phyloP scores from a whole-genome alignment of 2,329 filamentous ascomycete species.

The Ophiostoma populinum region DNA sequence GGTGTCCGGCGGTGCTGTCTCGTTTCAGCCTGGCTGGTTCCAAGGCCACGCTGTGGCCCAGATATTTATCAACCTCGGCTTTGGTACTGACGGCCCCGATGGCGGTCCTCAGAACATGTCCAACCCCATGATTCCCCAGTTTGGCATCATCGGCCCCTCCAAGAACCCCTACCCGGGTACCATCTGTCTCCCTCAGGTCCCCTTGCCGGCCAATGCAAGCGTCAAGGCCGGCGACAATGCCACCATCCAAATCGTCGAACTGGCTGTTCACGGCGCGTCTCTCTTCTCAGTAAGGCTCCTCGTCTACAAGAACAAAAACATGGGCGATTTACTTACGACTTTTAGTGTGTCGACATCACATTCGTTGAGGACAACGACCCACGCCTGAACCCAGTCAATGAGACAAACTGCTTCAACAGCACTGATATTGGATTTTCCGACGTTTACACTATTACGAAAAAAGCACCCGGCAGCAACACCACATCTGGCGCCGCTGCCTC shows the following conservation, averaged over 20 bases:
- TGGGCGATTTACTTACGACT: too few species aligned
- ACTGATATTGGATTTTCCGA: constrained; percentile 58
- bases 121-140: constrained; percentile 59
- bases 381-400: constrained; percentile 52
- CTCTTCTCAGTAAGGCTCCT: constrained; percentile 52
- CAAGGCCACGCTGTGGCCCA: constrained; percentile 67
- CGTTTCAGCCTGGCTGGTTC: constrained; percentile 93
- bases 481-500: constrained; percentile 16
- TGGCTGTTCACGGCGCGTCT: constrained; percentile 66
- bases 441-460: constrained; percentile 51
- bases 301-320: too few species aligned
- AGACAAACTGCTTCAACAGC: constrained; percentile 78
- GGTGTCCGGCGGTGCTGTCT: constrained; percentile 65
- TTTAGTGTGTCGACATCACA: constrained; percentile 94
- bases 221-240: constrained; percentile 73
- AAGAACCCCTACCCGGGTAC: constrained; percentile 77
- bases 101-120: constrained; percentile 71
- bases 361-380: constrained; percentile 63
- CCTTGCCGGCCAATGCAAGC: constrained; percentile 53
- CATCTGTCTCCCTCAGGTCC: constrained; percentile 79
- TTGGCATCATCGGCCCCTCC: constrained; percentile 66
- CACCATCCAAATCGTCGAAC: constrained; percentile 76
- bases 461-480: constrained; percentile 16
- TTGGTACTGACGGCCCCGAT: constrained; percentile 49
- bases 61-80: constrained; percentile 82